A percentile compares a stretch with the other conserved stretches of the same genome.
Evolutionary conservation across 1,284 basidiomycete genomes (phyloP).

Genomic region (Ceratobasidium theobromae): DNA sequence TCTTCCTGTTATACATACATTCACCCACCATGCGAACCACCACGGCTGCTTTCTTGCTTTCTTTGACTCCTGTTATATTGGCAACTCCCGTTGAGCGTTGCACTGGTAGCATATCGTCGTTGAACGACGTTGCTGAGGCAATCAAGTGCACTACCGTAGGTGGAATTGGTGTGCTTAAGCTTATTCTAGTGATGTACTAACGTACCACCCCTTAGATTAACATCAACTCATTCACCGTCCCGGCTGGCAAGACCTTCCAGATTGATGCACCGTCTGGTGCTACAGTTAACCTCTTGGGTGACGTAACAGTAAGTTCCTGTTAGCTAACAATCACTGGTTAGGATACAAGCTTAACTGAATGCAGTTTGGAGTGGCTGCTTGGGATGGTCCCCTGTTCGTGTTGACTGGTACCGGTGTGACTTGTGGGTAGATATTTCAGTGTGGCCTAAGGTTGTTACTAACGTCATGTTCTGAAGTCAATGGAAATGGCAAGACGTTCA

Average conservation of each 20-base stretch:
- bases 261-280: slow-evolving; percentile 48
- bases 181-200: neutral
- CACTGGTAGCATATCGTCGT: slow-evolving; percentile 33
- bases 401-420: slow-evolving; percentile 34
- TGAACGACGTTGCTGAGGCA: slow-evolving; percentile 25
- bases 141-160: slow-evolving; percentile 26
- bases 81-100: slow-evolving; percentile 21
- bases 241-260: slow-evolving; percentile 48
- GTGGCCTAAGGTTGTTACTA: neutral
- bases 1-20: too few relatives aligned
- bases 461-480: slow-evolving; percentile 45
- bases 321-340: neutral
- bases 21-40: neutral
- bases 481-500: slow-evolving; percentile 51
- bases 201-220: slow-evolving; percentile 1
- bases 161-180: too few relatives aligned
- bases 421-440: neutral
- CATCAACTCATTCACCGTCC: slow-evolving; percentile 38
- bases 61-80: neutral
- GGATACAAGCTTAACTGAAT: neutral
- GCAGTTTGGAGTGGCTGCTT: slow-evolving; percentile 47
- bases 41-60: neutral
- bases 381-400: slow-evolving; percentile 50
- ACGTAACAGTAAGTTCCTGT: slow-evolving; percentile 41
- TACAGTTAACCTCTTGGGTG: slow-evolving; percentile 54